These are phyloP conservation scores for Spathaspora gorwiae DNA, from an alignment of 805 yeast genomes.

Conservation along the genomic window DNA sequence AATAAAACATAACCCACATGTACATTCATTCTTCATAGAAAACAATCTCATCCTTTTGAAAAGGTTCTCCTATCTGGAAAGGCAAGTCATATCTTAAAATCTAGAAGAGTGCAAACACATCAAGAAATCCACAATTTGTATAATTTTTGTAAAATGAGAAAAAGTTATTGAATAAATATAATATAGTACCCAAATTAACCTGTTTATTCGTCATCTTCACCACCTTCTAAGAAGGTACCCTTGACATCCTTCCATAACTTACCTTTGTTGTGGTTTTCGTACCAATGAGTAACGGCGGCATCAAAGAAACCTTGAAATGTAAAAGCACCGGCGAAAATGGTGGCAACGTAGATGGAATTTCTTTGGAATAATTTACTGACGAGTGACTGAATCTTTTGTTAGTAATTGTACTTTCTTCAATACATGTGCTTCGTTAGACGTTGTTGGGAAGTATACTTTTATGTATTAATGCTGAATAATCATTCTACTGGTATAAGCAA, in stretches of 20 bases:
- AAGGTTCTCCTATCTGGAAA: too few species aligned
- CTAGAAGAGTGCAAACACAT: too few species aligned
- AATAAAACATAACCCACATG: neutral
- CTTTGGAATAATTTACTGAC: conserved; percentile 57
- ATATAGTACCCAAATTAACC: neutral
- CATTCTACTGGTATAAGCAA: too few species aligned
- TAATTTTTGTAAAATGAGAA: too few species aligned
- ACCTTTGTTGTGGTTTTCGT: conserved; percentile 75
- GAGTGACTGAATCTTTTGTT: conserved; percentile 5
- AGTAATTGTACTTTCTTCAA: conserved; percentile 1
- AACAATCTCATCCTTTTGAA: too few species aligned
- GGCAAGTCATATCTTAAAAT: too few species aligned
- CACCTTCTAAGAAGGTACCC: conserved; percentile 50
- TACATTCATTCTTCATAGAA: neutral
- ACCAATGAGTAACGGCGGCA: conserved; percentile 61
- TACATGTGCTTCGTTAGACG: too few species aligned
- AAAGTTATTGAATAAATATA: too few species aligned
- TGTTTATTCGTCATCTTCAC: conserved; percentile 48
- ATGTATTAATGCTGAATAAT: too few species aligned
- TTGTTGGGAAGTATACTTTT: too few species aligned
- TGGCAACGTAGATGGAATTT: conserved; percentile 82
- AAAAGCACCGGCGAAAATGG: conserved; percentile 80
- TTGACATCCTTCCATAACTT: conserved; percentile 83
- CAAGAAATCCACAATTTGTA: too few species aligned
- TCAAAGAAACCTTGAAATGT: conserved; percentile 79